Base-by-base conservation (phyloP, 2,329 filamentous ascomycete species). In the Trichoderma sp. region DNA sequence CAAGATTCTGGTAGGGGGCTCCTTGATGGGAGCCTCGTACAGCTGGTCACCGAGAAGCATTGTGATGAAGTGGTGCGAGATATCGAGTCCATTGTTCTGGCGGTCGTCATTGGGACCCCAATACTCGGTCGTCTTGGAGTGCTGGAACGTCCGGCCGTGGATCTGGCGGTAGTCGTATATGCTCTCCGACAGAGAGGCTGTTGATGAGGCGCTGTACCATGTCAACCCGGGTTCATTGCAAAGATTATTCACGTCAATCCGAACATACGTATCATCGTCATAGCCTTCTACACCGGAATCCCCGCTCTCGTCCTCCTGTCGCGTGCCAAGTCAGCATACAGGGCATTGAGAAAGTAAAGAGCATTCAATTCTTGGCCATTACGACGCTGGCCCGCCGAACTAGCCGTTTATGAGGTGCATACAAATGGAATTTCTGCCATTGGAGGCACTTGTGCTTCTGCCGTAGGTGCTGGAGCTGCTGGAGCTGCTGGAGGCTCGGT, bases 61-160 rank as follows among this genome's bases (percentile, higher is more conserved):
- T 14, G 65, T 78, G 21, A 82, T 82, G 16, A 83, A 80, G 41
- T 85, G 80, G 66, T 86, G 84, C 4, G 83, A 75, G 78, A 85
- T 84, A 63, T 86, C 84, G 2, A 86, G 80, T 0, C 84, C 82
- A 53, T 84, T 82, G 64, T 85, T 83, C 71, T 86, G 83, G 3
- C 76, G 75, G 59, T 85, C 83, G 29, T 85, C 84, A 31, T 85
- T 85, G 18, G 84, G 84, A 27, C 83, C 83, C 16, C 78, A 80
- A 69, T 84, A 87, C 2, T 82, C 77, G 1, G 83, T 83, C 9
- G 84, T 78, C 33, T 82, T 82, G 75, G 83, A 85, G 35, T 80
- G 80, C 68, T 86, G 85, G 63, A 86, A 87, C 4, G 84, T 82
- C 1, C 85, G 82, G 2, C 84, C 85, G 66, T 87, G 82, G 50